phyloP scores from a whole-genome alignment of 139 green algal genomes.

The Chlorella sp. region DNA sequence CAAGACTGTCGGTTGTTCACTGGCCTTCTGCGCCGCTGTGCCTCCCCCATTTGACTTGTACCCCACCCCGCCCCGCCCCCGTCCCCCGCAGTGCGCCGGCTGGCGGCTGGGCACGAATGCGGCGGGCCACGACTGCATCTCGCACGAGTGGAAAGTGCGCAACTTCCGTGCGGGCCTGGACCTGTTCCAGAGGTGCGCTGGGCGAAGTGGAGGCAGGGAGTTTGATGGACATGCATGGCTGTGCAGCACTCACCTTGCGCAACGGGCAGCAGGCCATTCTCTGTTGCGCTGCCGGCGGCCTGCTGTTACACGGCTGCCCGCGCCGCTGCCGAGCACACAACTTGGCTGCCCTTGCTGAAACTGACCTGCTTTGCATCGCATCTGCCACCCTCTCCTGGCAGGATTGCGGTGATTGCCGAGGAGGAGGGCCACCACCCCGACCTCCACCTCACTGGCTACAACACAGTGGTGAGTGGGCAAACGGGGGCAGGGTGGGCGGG shows the following conservation, averaged over 20 bases:
- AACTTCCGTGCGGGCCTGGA: conserved; percentile 57
- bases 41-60: too few species aligned
- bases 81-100: conserved; percentile 51
- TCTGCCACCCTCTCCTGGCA: neutral
- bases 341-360: too few species aligned
- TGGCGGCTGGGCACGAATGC: conserved; percentile 56
- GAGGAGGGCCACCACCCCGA: conserved; percentile 74
- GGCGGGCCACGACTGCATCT: conserved; percentile 47
- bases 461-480: conserved; percentile 40
- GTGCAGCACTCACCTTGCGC: neutral
- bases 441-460: conserved; percentile 65
- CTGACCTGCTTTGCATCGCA: neutral
- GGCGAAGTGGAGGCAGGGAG: neutral
- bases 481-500: too few species aligned
- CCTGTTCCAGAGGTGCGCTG: conserved; percentile 46
- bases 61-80: neutral
- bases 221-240: neutral
- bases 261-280: too few species aligned
- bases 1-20: neutral
- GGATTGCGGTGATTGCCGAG: conserved; percentile 64
- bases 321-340: too few species aligned
- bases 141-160: conserved; percentile 74
- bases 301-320: too few species aligned
- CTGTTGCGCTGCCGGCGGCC: too few species aligned
- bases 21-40: neutral